These are phyloP conservation scores for Saitozyma podzolica DNA, from an alignment of 768 basidiomycete genomes.

Conservation along the genomic window DNA sequence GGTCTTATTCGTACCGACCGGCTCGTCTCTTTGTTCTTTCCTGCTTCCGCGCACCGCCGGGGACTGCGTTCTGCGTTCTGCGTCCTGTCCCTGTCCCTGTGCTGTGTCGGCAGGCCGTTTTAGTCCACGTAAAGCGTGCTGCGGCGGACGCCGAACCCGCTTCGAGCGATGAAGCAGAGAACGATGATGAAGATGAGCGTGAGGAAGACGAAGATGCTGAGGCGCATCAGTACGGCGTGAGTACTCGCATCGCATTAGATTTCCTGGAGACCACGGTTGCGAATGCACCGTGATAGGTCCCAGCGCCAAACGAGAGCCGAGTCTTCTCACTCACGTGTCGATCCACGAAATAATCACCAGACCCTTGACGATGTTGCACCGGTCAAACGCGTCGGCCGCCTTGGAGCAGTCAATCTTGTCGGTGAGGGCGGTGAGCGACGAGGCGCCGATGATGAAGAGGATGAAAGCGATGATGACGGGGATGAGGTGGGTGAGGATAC, in stretches of 20 bases:
- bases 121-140: constrained; percentile 35
- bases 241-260: no score
- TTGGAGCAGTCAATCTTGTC: constrained; percentile 45
- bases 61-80: no score
- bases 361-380: constrained; percentile 52
- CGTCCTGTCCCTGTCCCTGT: no score
- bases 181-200: constrained; percentile 40
- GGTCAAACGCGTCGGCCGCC: constrained; percentile 28
- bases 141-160: constrained; percentile 35
- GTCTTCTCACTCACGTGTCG: constrained; percentile 36
- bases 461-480: constrained; percentile 51
- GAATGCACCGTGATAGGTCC: no score
- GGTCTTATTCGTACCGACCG: no score
- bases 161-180: constrained; percentile 40
- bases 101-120: no score
- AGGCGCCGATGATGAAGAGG: constrained; percentile 50
- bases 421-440: constrained; percentile 50
- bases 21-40: no score
- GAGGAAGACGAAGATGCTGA: constrained; percentile 50
- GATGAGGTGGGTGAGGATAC: constrained; percentile 48
- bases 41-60: no score
- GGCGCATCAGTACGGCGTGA: no score
- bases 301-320: no score
- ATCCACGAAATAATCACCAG: constrained; percentile 51
- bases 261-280: no score